Evolutionary conservation across 73 alveolate genomes (phyloP).

Genomic region (Tetrahymena borealis): DNA sequence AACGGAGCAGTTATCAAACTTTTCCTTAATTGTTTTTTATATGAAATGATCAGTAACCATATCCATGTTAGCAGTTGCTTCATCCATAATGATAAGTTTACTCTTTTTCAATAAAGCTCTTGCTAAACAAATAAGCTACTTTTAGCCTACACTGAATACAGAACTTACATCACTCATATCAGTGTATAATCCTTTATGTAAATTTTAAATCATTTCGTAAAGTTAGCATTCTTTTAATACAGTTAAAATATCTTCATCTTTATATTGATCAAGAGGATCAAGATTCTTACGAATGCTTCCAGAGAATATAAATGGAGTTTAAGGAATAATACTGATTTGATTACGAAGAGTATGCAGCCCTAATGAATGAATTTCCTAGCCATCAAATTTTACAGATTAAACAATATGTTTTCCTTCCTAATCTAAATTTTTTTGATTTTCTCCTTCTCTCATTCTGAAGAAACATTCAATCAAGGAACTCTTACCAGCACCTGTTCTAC

Average conservation of each 20-base stretch:
- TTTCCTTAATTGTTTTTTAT: slow-evolving; percentile 13
- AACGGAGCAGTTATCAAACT: slow-evolving; percentile 14
- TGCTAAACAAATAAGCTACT: slow-evolving; percentile 40
- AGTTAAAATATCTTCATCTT: slow-evolving; percentile 32
- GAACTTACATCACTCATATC: slow-evolving; percentile 38
- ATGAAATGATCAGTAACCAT: slow-evolving; percentile 24
- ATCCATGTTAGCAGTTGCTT: slow-evolving; percentile 31
- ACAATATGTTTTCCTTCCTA: neutral
- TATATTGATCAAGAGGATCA: slow-evolving; percentile 56
- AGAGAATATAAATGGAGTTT: slow-evolving; percentile 57
- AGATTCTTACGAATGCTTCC: slow-evolving; percentile 55
- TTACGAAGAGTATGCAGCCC: slow-evolving; percentile 57
- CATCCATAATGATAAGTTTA: slow-evolving; percentile 20
- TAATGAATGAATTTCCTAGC: slow-evolving; percentile 32
- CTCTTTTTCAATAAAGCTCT: slow-evolving; percentile 40
- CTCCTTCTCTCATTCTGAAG: slow-evolving; percentile 55
- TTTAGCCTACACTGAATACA: slow-evolving; percentile 49
- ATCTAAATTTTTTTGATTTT: neutral
- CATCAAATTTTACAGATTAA: slow-evolving; percentile 36
- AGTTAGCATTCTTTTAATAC: slow-evolving; percentile 43
- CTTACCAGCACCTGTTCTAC: slow-evolving; percentile 59
- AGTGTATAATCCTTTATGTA: slow-evolving; percentile 18
- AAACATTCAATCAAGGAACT: slow-evolving; percentile 39
- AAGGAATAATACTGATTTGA: slow-evolving; percentile 48
- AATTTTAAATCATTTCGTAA: neutral